These are phyloP conservation scores for Ajuga chamaepitys DNA, from an alignment of 257 asterid species.

Conservation along the genomic window DNA sequence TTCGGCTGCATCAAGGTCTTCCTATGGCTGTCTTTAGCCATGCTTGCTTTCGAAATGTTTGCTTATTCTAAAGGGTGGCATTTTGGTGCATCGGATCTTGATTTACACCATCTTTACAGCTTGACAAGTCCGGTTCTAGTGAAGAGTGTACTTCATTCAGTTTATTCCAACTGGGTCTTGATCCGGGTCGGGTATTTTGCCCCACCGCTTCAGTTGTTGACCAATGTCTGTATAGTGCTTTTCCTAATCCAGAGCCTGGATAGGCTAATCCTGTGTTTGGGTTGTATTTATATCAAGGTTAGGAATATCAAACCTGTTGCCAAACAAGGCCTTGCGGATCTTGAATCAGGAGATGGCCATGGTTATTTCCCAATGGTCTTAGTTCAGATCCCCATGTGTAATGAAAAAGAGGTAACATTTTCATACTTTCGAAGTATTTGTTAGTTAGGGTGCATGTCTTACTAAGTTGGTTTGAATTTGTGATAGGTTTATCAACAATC, in stretches of 20 bases:
- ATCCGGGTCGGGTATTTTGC: constrained; percentile 75
- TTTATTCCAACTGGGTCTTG: constrained; percentile 66
- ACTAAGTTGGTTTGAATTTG: not conserved
- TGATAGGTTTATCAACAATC: constrained; percentile 84
- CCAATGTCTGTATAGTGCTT: constrained; percentile 62
- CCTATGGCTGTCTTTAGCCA: constrained; percentile 45
- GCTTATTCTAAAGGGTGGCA: constrained; percentile 79
- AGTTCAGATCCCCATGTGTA: constrained; percentile 97
- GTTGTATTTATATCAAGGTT: constrained; percentile 70
- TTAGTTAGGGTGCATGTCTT: not conserved
- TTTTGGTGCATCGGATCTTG: constrained; percentile 52
- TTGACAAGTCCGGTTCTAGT: constrained; percentile 43
- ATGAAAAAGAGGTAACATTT: constrained; percentile 69
- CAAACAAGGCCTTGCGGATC: constrained; percentile 45
- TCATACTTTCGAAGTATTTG: too few species aligned
- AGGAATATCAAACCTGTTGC: constrained; percentile 53
- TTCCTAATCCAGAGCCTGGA: constrained; percentile 82
- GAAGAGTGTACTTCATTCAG: constrained; percentile 45
- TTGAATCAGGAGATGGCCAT: constrained; percentile 52
- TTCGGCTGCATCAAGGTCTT: constrained; percentile 53
- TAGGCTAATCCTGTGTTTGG: constrained; percentile 66
- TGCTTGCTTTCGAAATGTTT: constrained; percentile 56
- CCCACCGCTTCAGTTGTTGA: constrained; percentile 66
- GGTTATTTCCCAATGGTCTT: constrained; percentile 83
- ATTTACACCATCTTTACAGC: constrained; percentile 42